These are phyloP conservation scores for Arctostaphylos glauca DNA, from an alignment of 148 eudicot genomes.

Conservation along the genomic window DNA sequence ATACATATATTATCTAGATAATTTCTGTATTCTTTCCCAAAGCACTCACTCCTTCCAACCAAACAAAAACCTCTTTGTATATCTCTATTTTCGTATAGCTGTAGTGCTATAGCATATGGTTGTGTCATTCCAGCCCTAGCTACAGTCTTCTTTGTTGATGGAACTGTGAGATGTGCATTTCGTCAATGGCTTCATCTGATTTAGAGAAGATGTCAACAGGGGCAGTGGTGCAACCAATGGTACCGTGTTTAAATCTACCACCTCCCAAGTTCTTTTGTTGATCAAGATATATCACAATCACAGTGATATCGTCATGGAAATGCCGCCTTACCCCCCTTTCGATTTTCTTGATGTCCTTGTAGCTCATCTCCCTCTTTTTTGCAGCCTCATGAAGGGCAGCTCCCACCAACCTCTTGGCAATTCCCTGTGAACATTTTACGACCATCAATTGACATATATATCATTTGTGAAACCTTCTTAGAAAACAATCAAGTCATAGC, in stretches of 20 bases:
- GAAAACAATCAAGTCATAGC: neutral
- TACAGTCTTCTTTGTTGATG: neutral
- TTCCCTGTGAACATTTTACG: constrained; percentile 4
- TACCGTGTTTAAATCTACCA: neutral
- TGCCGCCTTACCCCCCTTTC: constrained; percentile 12
- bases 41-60: neutral
- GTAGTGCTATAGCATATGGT: neutral
- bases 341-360: constrained; percentile 6
- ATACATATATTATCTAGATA: neutral
- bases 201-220: constrained; percentile 22
- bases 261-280: neutral
- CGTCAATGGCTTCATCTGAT: neutral
- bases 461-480: neutral
- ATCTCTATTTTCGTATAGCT: neutral
- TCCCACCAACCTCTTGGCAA: constrained; percentile 9
- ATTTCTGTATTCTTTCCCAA: neutral
- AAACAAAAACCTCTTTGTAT: neutral
- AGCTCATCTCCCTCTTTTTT: constrained; percentile 12
- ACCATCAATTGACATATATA: neutral
- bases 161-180: neutral
- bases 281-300: constrained; percentile 21
- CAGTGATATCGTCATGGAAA: constrained; percentile 23
- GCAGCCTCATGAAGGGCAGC: constrained; percentile 17
- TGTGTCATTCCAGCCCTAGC: neutral
- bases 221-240: constrained; percentile 1